These are phyloP conservation scores for Neonectria neomacrospora DNA, from an alignment of 2,329 filamentous ascomycete genomes.

Conservation along the genomic window DNA sequence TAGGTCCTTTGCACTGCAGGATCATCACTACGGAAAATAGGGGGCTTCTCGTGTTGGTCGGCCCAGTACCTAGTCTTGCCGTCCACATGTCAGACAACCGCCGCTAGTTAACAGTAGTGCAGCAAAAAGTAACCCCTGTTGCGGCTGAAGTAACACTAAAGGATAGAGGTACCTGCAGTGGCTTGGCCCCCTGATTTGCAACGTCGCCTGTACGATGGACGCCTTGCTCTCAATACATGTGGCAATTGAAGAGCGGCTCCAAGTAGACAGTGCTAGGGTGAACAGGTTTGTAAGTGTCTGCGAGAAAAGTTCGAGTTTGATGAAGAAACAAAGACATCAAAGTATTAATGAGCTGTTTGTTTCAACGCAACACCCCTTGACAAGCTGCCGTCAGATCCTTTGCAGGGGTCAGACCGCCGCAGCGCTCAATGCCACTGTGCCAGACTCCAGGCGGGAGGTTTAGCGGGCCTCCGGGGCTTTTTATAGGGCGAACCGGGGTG, in stretches of 20 bases:
- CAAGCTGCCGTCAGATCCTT: conserved; percentile 27
- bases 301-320: no score
- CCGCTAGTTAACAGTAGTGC: background rate
- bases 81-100: conserved; percentile 14
- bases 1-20: background rate
- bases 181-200: conserved; percentile 16
- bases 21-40: background rate
- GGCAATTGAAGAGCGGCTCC: background rate
- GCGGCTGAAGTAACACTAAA: conserved; percentile 24
- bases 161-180: conserved; percentile 13
- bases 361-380: conserved; percentile 17
- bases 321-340: background rate
- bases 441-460: conserved; percentile 7
- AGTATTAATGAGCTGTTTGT: conserved; percentile 18
- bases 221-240: background rate
- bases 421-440: conserved; percentile 13
- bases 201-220: conserved; percentile 16
- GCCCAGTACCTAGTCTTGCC: conserved; percentile 1
- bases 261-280: background rate
- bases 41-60: conserved; percentile 8
- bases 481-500: conserved; percentile 16
- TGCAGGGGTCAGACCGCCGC: conserved; percentile 19
- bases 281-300: no score
- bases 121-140: conserved; percentile 5
- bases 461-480: conserved; percentile 11